A percentile compares a stretch with the other conserved stretches of the same genome.
Conservation (phyloP, 2,329 filamentous ascomycete genomes). For the Penicillium sp. region DNA sequence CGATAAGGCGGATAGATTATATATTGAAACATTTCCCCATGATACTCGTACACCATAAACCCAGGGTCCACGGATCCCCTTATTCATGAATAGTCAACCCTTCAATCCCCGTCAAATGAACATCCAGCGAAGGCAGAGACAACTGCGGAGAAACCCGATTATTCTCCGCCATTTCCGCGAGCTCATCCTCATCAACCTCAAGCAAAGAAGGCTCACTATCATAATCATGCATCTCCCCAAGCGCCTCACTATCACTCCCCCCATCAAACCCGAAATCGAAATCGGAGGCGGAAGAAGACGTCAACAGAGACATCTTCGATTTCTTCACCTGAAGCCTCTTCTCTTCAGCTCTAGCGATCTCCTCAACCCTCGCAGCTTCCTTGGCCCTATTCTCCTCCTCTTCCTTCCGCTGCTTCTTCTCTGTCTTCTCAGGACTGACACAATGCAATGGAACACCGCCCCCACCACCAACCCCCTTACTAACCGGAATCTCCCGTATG, state of each 20-base stretch:
- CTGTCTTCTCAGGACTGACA: neutral
- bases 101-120: slow-evolving; percentile 17
- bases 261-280: slow-evolving; percentile 25
- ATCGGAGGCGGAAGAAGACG: slow-evolving; percentile 16
- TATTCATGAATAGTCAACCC: slow-evolving; percentile 11
- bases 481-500: slow-evolving; percentile 8
- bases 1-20: neutral
- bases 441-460: slow-evolving; percentile 15
- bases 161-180: slow-evolving; percentile 3
- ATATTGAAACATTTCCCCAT: neutral
- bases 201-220: neutral
- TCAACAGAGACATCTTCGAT: neutral
- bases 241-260: slow-evolving; percentile 17
- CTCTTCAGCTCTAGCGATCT: neutral
- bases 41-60: neutral
- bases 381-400: neutral
- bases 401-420: neutral
- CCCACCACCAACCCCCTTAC: neutral
- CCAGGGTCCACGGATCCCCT: neutral
- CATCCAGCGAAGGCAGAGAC: slow-evolving; percentile 17
- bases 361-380: neutral
- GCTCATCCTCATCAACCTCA: slow-evolving; percentile 8
- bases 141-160: slow-evolving; percentile 18
- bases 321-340: neutral
- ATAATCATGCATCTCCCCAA: neutral